These are phyloP conservation scores for Vitis rupestris DNA, from an alignment of 164 flowering plant species.

Conservation along the genomic window DNA sequence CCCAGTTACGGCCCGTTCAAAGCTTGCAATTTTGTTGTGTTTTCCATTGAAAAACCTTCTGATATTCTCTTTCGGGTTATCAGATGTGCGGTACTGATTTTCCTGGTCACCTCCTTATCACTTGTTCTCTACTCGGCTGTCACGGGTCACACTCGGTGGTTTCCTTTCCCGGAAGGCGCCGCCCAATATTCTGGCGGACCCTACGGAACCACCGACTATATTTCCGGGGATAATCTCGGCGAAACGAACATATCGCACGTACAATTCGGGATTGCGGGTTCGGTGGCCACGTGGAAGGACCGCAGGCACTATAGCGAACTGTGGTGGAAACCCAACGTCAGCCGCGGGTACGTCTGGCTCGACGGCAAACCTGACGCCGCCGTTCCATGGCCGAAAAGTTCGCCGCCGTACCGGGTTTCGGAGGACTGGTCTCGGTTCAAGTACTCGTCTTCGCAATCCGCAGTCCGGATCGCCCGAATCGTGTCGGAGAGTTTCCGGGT, in stretches of 20 bases:
- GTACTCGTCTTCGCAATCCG: slow-evolving; percentile 38
- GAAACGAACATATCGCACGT: slow-evolving; percentile 49
- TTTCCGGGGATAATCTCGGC: too few relatives aligned
- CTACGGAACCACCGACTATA: slow-evolving; percentile 19
- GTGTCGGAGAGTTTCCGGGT: slow-evolving; percentile 52
- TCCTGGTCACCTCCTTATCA: slow-evolving; percentile 27
- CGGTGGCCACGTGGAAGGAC: slow-evolving; percentile 44
- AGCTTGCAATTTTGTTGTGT: slow-evolving; percentile 3
- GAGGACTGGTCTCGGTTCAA: slow-evolving; percentile 35
- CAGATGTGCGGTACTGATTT: slow-evolving; percentile 13
- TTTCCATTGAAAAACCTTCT: slow-evolving; percentile 10
- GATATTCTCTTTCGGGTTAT: slow-evolving; percentile 10
- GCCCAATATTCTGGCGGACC: neutral
- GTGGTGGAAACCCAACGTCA: slow-evolving; percentile 55
- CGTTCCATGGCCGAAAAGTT: slow-evolving; percentile 8
- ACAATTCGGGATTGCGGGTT: slow-evolving; percentile 54
- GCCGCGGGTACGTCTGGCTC: slow-evolving; percentile 67
- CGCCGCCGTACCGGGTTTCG: slow-evolving; percentile 39
- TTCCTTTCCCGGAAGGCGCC: slow-evolving; percentile 5
- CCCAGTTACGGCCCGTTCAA: slow-evolving; percentile 23
- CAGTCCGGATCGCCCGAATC: slow-evolving; percentile 72
- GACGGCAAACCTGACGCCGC: slow-evolving; percentile 31
- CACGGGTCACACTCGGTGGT: slow-evolving; percentile 9
- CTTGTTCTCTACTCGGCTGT: slow-evolving; percentile 30
- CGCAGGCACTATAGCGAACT: slow-evolving; percentile 39